Evolutionary conservation across 73 alveolate genomes (phyloP).

Genomic region (Paramecium primaurelia): DNA sequence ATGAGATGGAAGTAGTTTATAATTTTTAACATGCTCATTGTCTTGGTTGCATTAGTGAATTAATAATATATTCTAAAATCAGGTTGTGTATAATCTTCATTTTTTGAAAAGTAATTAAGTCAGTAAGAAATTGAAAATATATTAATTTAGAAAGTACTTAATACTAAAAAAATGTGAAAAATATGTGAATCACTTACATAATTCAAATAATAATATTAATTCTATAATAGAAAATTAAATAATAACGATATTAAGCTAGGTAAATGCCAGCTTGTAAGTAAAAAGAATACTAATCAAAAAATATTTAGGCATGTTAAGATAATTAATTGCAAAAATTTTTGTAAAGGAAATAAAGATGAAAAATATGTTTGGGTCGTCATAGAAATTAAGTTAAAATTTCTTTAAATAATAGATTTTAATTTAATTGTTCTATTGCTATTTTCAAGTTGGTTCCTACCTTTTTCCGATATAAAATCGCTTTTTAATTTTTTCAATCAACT

Average conservation of each 20-base stretch:
- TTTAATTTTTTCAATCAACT: no score
- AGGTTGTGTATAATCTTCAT: conserved; percentile 32
- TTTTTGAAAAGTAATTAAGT: not conserved
- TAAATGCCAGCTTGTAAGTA: not conserved
- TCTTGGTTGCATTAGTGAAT: conserved; percentile 49
- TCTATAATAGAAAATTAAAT: not conserved
- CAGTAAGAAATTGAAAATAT: not conserved
- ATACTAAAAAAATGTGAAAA: not conserved
- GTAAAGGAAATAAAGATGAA: conserved; percentile 48
- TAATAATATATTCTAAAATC: not conserved
- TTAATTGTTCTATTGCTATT: no score
- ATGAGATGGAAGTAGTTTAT: conserved; percentile 33
- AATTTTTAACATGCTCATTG: conserved; percentile 37
- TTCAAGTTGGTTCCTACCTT: no score
- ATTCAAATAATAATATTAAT: not conserved
- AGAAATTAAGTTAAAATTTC: not conserved
- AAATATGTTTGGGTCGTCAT: conserved; percentile 12
- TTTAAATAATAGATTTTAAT: no score
- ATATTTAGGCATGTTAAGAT: conserved; percentile 7
- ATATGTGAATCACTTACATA: conserved; percentile 14
- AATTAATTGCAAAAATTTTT: conserved; percentile 43
- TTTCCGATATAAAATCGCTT: no score
- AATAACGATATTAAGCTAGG: not conserved
- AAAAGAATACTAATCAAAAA: conserved; percentile 26
- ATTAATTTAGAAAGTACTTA: conserved; percentile 29